Base-by-base conservation (phyloP, 2,329 filamentous ascomycete species). In the Penicillium rolfsii region DNA sequence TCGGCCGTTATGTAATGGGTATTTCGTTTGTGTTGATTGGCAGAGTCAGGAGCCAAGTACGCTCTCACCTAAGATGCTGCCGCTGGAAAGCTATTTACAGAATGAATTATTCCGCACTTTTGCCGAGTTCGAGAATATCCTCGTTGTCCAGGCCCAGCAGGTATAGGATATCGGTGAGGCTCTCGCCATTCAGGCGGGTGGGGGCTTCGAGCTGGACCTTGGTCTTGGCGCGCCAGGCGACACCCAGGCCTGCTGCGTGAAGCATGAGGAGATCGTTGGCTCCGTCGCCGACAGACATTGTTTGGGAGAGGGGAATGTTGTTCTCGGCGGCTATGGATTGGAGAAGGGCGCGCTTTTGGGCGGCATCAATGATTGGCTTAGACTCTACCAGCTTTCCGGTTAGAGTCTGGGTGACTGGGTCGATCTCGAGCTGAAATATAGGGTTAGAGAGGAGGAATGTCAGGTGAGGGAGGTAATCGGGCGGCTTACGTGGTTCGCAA, bases 401-500 rank as follows among this genome's bases (percentile, higher is more conserved):
- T 54, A 88, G 74, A 2, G 80, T 81, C 55, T 81, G 74, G 6
- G 78, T 77, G 9, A 71, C 61, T 28, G 73, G 61, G 67, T 83
- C 79, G 54, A 83, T 81, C 58, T 85, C 80, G 12, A 86, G 83
- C 63, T 82, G 38, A 26, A 40, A 24, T 26, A 48, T 19, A 6
- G 5, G 7, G 11, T 57, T 40, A 52, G 14, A 8, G 35, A 9
- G 1, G 55, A 53, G n/a, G 52, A 36, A 19, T 26, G 8, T 26
- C 2, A 19, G 36, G n/a, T 5, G 14, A 33, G 33, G 24, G 8
- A 33, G 33, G 28, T 12, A 5, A 41, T 11, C 1, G 19, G 1
- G 30, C 38, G 33, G 69, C 76, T 63, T 76, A 89, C 89, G 70
- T 94, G 88, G 76, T 99, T 99, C 43, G 95, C 95, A 74, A 89